phyloP scores from a whole-genome alignment of 345 rosid genomes.

The Gossypium longicalyx region DNA sequence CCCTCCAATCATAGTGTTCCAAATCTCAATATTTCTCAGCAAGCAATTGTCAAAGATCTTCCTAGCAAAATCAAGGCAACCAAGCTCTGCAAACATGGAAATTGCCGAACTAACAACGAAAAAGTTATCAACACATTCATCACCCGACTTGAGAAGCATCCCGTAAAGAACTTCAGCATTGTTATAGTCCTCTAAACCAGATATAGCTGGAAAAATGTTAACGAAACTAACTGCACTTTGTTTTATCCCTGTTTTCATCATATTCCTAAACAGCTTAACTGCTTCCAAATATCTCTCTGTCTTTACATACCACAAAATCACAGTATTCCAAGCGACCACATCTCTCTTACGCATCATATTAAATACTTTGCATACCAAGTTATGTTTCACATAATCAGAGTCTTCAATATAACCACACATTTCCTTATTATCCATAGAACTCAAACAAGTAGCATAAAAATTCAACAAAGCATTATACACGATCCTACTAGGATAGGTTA shows the following conservation, averaged over 20 bases:
- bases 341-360: conserved; percentile 61
- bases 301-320: conserved; percentile 75
- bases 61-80: conserved; percentile 51
- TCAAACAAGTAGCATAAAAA: conserved; percentile 63
- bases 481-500: conserved; percentile 61
- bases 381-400: conserved; percentile 33
- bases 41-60: conserved; percentile 57
- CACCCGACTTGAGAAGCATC: conserved; percentile 57
- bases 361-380: conserved; percentile 58
- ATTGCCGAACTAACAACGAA: conserved; percentile 73
- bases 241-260: conserved; percentile 60
- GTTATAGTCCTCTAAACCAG: conserved; percentile 37
- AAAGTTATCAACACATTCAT: conserved; percentile 55
- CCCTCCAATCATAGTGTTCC: conserved; percentile 80
- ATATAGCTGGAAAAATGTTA: conserved; percentile 68
- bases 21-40: conserved; percentile 64
- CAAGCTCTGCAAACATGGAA: conserved; percentile 64
- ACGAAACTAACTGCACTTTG: conserved; percentile 77
- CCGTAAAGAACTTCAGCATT: conserved; percentile 58
- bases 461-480: conserved; percentile 76
- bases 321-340: conserved; percentile 77
- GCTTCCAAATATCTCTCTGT: conserved; percentile 55
- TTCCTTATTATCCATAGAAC: conserved; percentile 21
- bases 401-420: conserved; percentile 6
- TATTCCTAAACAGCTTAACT: conserved; percentile 47